These are phyloP conservation scores for Biscogniauxia marginata DNA, from an alignment of 2,329 filamentous ascomycete genomes.

Conservation along the genomic window DNA sequence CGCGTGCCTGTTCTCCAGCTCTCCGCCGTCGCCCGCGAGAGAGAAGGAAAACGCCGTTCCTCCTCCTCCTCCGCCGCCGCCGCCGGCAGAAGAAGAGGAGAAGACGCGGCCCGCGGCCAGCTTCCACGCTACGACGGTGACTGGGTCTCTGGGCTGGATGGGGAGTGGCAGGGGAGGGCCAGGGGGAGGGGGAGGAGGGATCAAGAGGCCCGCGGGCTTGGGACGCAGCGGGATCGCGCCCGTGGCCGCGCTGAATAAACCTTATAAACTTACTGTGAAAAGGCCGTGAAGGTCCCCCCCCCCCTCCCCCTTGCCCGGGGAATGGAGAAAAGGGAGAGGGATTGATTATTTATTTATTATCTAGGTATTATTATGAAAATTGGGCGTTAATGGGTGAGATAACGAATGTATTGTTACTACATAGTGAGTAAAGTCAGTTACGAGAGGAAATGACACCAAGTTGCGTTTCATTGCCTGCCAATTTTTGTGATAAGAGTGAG, in stretches of 20 bases:
- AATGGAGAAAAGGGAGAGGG: not conserved
- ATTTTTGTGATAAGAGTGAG: no score
- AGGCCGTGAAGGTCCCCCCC: constrained; percentile 33
- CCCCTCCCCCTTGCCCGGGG: no score
- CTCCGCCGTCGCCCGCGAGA: constrained; percentile 36
- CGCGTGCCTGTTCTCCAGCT: constrained; percentile 58
- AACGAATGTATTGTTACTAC: no score
- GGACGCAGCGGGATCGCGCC: constrained; percentile 43
- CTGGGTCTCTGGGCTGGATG: constrained; percentile 33
- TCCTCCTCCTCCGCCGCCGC: not conserved
- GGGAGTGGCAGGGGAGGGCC: constrained; percentile 11
- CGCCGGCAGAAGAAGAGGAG: constrained; percentile 35
- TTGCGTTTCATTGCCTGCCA: no score
- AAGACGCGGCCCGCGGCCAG: constrained; percentile 41
- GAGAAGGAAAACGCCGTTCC: constrained; percentile 29
- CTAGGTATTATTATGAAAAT: no score
- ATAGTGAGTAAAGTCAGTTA: no score
- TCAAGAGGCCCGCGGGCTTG: constrained; percentile 46
- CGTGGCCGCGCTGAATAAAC: constrained; percentile 51
- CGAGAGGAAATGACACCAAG: no score
- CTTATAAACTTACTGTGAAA: constrained; percentile 57
- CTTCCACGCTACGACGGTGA: constrained; percentile 53
- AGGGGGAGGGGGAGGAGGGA: constrained; percentile 11
- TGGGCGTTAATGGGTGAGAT: no score
- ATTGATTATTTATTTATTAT: no score